These are phyloP conservation scores for Xylogone sp. DNA, from an alignment of 2,329 filamentous ascomycete species.

Conservation along the genomic window DNA sequence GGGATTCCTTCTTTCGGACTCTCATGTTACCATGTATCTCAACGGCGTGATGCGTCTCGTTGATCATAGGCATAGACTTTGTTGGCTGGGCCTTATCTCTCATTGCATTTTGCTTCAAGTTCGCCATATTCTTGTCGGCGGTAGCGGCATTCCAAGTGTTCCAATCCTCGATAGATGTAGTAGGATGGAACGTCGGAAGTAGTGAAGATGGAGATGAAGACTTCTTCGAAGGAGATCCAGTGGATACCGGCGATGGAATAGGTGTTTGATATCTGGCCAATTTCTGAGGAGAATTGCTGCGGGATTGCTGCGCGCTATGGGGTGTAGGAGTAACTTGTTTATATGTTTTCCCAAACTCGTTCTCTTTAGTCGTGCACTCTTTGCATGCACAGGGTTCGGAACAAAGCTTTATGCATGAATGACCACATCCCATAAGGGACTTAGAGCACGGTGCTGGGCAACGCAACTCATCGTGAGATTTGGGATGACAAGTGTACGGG, in stretches of 20 bases:
- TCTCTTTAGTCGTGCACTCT: conserved; percentile 1
- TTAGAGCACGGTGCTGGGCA: conserved; percentile 20
- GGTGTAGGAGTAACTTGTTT: background rate
- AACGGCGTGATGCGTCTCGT: background rate
- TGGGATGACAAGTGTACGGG: conserved; percentile 23
- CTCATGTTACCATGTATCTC: background rate
- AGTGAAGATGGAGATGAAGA: background rate
- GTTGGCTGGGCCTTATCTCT: background rate
- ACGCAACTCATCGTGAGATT: conserved; percentile 17
- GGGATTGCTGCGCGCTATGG: background rate
- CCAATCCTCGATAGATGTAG: background rate
- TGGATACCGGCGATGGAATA: background rate
- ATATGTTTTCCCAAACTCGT: background rate
- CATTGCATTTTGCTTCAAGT: background rate
- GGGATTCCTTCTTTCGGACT: background rate
- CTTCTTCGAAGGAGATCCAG: background rate
- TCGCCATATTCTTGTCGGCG: background rate
- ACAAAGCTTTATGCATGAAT: conserved; percentile 22
- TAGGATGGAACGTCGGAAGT: background rate
- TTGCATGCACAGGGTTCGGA: conserved; percentile 19
- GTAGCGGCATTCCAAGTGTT: background rate
- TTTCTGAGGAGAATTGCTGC: background rate
- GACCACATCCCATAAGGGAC: conserved; percentile 21
- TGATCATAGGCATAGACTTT: background rate
- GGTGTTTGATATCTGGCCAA: background rate